A percentile compares a stretch with the other conserved stretches of the same genome.
These are phyloP conservation scores for Collybia nuda DNA, from an alignment of 768 basidiomycete genomes.

Conservation along the genomic window DNA sequence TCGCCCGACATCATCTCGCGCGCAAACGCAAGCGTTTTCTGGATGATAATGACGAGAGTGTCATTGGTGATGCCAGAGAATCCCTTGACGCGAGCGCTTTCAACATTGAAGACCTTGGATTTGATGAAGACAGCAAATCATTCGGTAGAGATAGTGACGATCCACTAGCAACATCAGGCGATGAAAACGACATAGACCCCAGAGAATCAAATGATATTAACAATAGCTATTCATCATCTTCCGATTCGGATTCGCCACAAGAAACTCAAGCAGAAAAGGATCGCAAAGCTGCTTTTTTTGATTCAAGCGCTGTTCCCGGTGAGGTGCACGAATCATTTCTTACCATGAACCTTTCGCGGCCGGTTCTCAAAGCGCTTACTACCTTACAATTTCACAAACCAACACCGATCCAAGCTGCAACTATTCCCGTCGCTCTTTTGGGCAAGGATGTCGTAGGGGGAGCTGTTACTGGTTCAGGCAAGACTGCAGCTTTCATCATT, in stretches of 20 bases:
- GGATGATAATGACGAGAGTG: conserved; percentile 20
- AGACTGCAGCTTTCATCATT: conserved; percentile 96
- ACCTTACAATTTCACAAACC: conserved; percentile 78
- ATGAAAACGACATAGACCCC: conserved; percentile 34
- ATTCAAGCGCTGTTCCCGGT: conserved; percentile 48
- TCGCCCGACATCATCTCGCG: conserved; percentile 63
- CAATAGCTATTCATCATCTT: conserved; percentile 18
- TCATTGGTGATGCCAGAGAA: conserved; percentile 33
- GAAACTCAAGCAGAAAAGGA: conserved; percentile 70
- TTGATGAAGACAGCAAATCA: conserved; percentile 22
- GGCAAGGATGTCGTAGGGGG: conserved; percentile 96
- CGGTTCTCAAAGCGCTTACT: conserved; percentile 88
- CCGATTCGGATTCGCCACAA: conserved; percentile 34
- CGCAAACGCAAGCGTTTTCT: conserved; percentile 64
- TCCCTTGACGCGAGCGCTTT: conserved; percentile 28
- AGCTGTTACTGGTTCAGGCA: conserved; percentile 96
- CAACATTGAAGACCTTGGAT: conserved; percentile 26
- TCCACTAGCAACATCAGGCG: conserved; percentile 25
- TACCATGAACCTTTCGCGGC: conserved; percentile 94
- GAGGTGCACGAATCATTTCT: conserved; percentile 78
- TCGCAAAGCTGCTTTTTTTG: conserved; percentile 89
- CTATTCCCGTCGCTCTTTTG: conserved; percentile 89
- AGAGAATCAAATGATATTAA: conserved; percentile 24
- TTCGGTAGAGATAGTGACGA: conserved; percentile 30
- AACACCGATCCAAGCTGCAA: conserved; percentile 93